Evolutionary conservation across 2,329 filamentous ascomycete genomes (phyloP).

Genomic region (Hypoxylon sp.): DNA sequence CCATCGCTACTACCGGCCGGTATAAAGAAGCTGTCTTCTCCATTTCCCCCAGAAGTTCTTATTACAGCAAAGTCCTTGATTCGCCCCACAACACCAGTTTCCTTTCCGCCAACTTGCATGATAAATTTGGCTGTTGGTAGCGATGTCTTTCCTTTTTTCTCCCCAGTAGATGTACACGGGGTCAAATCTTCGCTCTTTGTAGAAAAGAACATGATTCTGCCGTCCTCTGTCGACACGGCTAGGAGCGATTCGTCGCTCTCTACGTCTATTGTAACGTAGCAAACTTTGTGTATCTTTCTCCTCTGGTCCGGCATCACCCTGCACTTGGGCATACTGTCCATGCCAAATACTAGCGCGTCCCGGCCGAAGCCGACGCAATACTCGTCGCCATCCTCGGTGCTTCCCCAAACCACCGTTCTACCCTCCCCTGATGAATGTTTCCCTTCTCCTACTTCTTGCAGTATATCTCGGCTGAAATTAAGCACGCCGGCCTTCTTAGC

Average conservation of each 20-base stretch:
- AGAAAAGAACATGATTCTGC: constrained; percentile 86
- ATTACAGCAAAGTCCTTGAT: constrained; percentile 91
- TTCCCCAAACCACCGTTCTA: constrained; percentile 84
- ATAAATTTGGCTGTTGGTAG: constrained; percentile 75
- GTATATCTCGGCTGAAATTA: constrained; percentile 82
- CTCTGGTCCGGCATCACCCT: constrained; percentile 76
- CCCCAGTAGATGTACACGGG: constrained; percentile 56
- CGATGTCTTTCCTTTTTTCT: constrained; percentile 58
- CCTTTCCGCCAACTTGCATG: constrained; percentile 83
- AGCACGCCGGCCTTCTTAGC: constrained; percentile 95
- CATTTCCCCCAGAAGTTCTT: constrained; percentile 55
- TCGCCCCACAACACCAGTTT: constrained; percentile 75
- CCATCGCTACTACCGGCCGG: constrained; percentile 89
- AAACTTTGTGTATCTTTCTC: constrained; percentile 88
- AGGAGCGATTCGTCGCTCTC: constrained; percentile 71
- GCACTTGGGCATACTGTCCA: constrained; percentile 87
- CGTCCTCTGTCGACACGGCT: constrained; percentile 90
- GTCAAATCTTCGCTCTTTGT: constrained; percentile 69
- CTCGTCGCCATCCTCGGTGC: constrained; percentile 78
- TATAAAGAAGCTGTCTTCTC: constrained; percentile 66
- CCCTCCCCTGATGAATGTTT: constrained; percentile 86
- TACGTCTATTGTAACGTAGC: constrained; percentile 73
- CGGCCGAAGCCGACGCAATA: constrained; percentile 92
- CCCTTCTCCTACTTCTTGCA: constrained; percentile 82
- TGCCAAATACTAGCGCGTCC: constrained; percentile 86